A percentile compares a stretch with the other conserved stretches of the same genome.
These are phyloP conservation scores for Nidula niveotomentosa DNA, from an alignment of 1,284 basidiomycete species.

Conservation along the genomic window DNA sequence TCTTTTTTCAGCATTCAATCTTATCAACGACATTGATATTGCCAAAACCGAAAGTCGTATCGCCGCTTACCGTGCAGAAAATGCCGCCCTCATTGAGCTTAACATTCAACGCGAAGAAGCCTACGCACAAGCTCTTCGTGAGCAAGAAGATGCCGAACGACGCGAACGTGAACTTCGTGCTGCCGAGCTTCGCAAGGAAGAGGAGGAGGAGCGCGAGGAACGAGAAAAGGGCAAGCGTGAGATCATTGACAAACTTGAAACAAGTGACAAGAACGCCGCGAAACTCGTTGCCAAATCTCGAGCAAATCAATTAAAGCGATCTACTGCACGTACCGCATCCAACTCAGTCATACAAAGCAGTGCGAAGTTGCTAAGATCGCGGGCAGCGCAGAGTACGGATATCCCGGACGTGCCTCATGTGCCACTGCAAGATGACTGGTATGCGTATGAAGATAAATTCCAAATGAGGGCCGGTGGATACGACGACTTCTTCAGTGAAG, in stretches of 20 bases:
- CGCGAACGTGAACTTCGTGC: slow-evolving; percentile 74
- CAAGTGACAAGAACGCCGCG: slow-evolving; percentile 66
- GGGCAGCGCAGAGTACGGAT: slow-evolving; percentile 55
- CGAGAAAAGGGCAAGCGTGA: slow-evolving; percentile 73
- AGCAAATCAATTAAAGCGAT: slow-evolving; percentile 59
- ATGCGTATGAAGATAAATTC: slow-evolving; percentile 73
- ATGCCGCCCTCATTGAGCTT: slow-evolving; percentile 76
- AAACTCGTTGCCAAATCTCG: slow-evolving; percentile 72
- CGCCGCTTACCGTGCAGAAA: slow-evolving; percentile 75
- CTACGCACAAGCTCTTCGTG: slow-evolving; percentile 66
- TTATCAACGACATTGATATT: slow-evolving; percentile 92
- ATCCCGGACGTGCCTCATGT: slow-evolving; percentile 77
- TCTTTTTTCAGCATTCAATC: slow-evolving; percentile 78
- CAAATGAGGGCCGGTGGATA: slow-evolving; percentile 53
- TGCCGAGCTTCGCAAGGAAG: slow-evolving; percentile 62
- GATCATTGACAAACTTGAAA: slow-evolving; percentile 80
- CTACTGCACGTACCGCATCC: slow-evolving; percentile 51
- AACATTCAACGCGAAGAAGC: slow-evolving; percentile 79
- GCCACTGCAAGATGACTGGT: slow-evolving; percentile 72
- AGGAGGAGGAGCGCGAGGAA: slow-evolving; percentile 77
- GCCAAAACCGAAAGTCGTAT: slow-evolving; percentile 85
- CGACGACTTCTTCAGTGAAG: slow-evolving; percentile 72
- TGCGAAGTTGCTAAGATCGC: slow-evolving; percentile 53
- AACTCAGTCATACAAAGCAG: slow-evolving; percentile 44
- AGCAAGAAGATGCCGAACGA: slow-evolving; percentile 74